Evolutionary conservation across 2,329 filamentous ascomycete genomes (phyloP).

Genomic region (Sporothrix dimorphospora): DNA sequence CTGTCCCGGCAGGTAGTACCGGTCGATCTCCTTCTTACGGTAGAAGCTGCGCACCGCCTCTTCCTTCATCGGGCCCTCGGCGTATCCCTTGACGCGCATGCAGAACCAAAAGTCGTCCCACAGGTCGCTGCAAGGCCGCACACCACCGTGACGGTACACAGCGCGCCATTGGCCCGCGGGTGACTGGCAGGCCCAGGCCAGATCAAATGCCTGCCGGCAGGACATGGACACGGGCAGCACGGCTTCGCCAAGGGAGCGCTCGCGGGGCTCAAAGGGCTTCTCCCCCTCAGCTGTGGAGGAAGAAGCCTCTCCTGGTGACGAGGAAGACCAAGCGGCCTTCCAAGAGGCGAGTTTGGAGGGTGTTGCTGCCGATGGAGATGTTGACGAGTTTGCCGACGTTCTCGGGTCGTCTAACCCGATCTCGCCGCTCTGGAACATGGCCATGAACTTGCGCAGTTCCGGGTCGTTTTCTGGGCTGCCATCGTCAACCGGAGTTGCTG

Average conservation of each 20-base stretch:
- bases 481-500: neutral
- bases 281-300: constrained; percentile 29
- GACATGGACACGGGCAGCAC: constrained; percentile 82
- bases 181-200: constrained; percentile 91
- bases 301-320: constrained; percentile 35
- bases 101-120: constrained; percentile 98
- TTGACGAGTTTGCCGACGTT: constrained; percentile 17
- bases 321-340: constrained; percentile 38
- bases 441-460: constrained; percentile 59
- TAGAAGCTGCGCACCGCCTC: constrained; percentile 69
- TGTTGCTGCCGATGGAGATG: neutral
- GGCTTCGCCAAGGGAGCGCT: constrained; percentile 59
- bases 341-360: constrained; percentile 4
- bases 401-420: constrained; percentile 35
- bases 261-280: constrained; percentile 27
- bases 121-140: constrained; percentile 78
- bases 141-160: constrained; percentile 81
- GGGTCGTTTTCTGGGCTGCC: constrained; percentile 36
- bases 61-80: constrained; percentile 58
- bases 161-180: constrained; percentile 89
- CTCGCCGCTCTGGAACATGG: constrained; percentile 47
- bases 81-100: constrained; percentile 76
- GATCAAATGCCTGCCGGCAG: constrained; percentile 88
- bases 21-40: constrained; percentile 64
- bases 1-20: constrained; percentile 66